Evolutionary conservation across 2,329 filamentous ascomycete genomes (phyloP), one percentile per base, ranked within the genome.

Genomic region (Paracoccidioides brasiliensis): DNA sequence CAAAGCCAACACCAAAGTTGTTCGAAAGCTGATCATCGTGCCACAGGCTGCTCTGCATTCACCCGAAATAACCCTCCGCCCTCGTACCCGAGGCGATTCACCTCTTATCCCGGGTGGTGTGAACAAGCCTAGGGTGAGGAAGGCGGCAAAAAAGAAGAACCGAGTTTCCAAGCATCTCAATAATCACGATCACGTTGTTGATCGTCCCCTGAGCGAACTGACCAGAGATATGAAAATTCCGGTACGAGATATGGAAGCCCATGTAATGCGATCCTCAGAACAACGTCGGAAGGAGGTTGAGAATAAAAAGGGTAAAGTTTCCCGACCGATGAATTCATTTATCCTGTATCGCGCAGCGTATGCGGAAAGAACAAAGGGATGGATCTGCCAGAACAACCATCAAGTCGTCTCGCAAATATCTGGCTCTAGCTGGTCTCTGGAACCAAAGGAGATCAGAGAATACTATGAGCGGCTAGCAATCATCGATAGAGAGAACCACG

Each of bases 271-370:
- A 52, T 76, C 86, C 8, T 72, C 76, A 1, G 83, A 88, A 56
- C 78, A 78, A 5, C 81, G 91, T 56, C 76, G 76, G 51, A 72
- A 75, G 55, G 90, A 95, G 68, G 82, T 85, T 8, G 79, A 82
- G 45, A 79, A 81, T 63, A 88, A 84, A 64, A 75, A 82, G 40
- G 87, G 87, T 32, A 90, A 90, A 67, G 80, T 97, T 62, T 89
- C 91, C 64, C 80, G 93, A 35, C 90, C 93, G 2, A 95, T 96
- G 85, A 98, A 98, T 70, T 91, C 88, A 0, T 98, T 97, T 74
- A 95, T 98, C 86, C 77, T 98, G 52, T 98, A 98, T 70, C 85
- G 93, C 44, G 95, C 93, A 61, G 88, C 89, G 5, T 96, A 88
- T 67, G 88, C 94, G 58, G 87, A 93, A 59, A 79, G 90, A 37